phyloP scores from a whole-genome alignment of 169 alveolate species.

The Eimeria falciformis region DNA sequence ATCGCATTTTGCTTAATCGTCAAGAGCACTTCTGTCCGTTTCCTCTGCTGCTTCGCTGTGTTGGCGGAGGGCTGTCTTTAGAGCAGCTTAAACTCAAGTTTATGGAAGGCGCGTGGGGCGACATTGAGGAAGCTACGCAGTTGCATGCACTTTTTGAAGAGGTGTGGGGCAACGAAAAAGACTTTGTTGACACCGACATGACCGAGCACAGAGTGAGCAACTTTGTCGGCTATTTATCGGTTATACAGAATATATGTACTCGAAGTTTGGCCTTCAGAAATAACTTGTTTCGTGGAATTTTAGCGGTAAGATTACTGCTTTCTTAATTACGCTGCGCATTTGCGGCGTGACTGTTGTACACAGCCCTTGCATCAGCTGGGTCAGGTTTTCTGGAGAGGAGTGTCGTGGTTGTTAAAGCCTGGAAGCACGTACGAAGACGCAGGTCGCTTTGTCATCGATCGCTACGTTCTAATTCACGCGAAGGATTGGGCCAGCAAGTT shows the following conservation, averaged over 20 bases:
- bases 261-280: background rate
- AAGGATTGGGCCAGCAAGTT: conserved; percentile 94
- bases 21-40: conserved; percentile 78
- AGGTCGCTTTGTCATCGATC: conserved; percentile 94
- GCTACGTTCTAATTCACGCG: conserved; percentile 96
- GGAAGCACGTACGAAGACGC: conserved; percentile 95
- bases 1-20: conserved; percentile 83
- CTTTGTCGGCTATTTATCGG: background rate
- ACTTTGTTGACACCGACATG: conserved; percentile 88
- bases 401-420: conserved; percentile 88
- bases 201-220: conserved; percentile 85
- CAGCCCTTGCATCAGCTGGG: conserved; percentile 89
- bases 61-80: conserved; percentile 70
- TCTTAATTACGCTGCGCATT: background rate
- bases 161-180: conserved; percentile 82
- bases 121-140: conserved; percentile 62
- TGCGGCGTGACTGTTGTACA: background rate
- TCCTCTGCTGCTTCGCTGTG: conserved; percentile 73
- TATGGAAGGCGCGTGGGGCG: conserved; percentile 80
- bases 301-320: background rate
- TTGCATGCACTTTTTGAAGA: conserved; percentile 77
- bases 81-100: conserved; percentile 80
- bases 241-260: background rate
- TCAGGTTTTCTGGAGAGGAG: conserved; percentile 85
- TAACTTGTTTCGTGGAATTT: too few species aligned